Base-by-base conservation (phyloP, 2,329 filamentous ascomycete species). In the Pseudofabraea citricarpa region DNA sequence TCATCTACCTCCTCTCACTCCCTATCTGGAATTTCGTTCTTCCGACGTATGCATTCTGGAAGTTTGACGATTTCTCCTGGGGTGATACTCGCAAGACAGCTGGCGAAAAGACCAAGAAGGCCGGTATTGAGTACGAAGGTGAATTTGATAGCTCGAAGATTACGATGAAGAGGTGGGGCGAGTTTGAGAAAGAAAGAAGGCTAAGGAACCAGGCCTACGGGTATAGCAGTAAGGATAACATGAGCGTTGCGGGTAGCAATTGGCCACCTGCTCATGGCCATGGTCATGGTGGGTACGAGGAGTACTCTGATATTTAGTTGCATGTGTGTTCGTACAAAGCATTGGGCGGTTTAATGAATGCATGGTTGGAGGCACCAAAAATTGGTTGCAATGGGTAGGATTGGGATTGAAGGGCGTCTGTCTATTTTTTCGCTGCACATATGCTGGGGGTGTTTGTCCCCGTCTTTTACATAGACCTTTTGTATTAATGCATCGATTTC, bases 51-150 rank as follows among this genome's bases (percentile, higher is more conserved):
- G 86, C 93, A 3, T 98, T 91, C 74, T 98, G 93, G 93, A 97
- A 98, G 70, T 98, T 98, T 64, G 93, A 98, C 64, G 93, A 98
- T 71, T 98, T 98, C 74, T 95, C 87, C 45, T 98, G 93, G 93
- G 93, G 93, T 59, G 94, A 98, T 52, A 98, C 93, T 43, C 82
- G 93, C 49, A 95, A 97, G 79, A 95, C 91, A 31, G 87, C 84
- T 0, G 90, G 90, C 21, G 91, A 95, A 61, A 88, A 86, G 70
- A 84, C 80, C 12, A 90, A 91, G 73, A 93, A 91, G 69, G 87
- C 78, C 2, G 87, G 88, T 23, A 82, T 90, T 50, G 90, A 91
- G 59, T 85, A 85, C 51, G 89, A 96, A 66, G 93, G 93, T 51
- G 93, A 97, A 66, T 98, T 98, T 59, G 94, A 98, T 67, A 94